Percentiles rank a stretch among this genome's conserved stretches.
These are phyloP conservation scores for Pseudonitzschia delicatissima DNA, from an alignment of 108 stramenopile species.

Conservation along the genomic window DNA sequence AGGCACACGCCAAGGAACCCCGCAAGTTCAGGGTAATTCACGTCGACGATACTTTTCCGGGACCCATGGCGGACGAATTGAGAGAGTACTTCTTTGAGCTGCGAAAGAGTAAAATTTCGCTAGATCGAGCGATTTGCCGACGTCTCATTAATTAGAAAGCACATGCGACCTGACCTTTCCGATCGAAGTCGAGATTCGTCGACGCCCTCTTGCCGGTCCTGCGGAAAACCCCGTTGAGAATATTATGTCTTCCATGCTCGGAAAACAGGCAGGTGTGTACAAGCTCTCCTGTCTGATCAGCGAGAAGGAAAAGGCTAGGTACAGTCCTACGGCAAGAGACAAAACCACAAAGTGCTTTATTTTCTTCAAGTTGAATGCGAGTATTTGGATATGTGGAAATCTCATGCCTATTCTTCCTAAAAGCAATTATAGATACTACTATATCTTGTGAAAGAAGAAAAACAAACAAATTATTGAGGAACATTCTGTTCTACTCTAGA, in stretches of 20 bases:
- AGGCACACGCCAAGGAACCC: slow-evolving; percentile 55
- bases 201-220: slow-evolving; percentile 44
- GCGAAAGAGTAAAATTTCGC: slow-evolving; percentile 38
- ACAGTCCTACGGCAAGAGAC: too few species aligned
- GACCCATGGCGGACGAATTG: slow-evolving; percentile 48
- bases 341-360: too few species aligned
- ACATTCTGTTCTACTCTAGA: too few species aligned
- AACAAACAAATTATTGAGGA: too few species aligned
- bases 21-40: slow-evolving; percentile 65
- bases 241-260: slow-evolving; percentile 47
- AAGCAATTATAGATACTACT: too few species aligned
- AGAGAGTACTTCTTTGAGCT: slow-evolving; percentile 49
- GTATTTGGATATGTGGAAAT: too few species aligned
- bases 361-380: too few species aligned
- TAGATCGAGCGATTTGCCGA: slow-evolving; percentile 64
- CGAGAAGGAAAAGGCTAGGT: slow-evolving; percentile 71
- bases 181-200: slow-evolving; percentile 29
- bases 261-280: slow-evolving; percentile 54
- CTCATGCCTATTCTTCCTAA: too few species aligned
- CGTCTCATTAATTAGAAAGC: slow-evolving; percentile 66
- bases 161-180: slow-evolving; percentile 80
- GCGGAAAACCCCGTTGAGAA: slow-evolving; percentile 43
- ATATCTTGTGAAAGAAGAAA: too few species aligned
- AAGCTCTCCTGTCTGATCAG: slow-evolving; percentile 71
- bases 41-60: slow-evolving; percentile 61